Evolutionary conservation across 768 basidiomycete genomes (phyloP), one percentile per base, ranked within the genome.

Genomic region (Xanthoconium purpureum): DNA sequence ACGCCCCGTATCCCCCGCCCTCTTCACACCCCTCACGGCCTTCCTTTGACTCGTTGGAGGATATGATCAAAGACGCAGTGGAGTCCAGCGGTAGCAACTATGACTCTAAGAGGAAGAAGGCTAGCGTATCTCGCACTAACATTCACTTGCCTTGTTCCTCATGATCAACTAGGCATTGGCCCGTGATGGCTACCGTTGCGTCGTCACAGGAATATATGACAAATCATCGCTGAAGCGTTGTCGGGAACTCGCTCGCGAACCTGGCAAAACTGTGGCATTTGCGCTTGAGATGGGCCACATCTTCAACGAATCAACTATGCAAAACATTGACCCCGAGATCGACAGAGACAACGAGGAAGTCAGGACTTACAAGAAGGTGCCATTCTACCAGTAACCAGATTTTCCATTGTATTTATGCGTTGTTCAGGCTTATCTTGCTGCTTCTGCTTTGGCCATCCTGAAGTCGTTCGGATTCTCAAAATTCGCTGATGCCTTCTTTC

Each of bases 41-140:
- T 49, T 30, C 47, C 39, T 55, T 55, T 12, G 33, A 42, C 4
- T 29, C 28, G 3, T 20, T 50, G 29, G 42, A 49, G 18, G 54
- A 55, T 32, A 44, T 55, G 54, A 55, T 20, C 8, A 44, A 37
- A 29, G 28, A 38, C 37, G 5, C 48, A 2, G 3, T 39, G 36
- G 28, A 38, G 9, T 10, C 28, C 48, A 17, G 36, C 17, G 17
- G 36, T 24, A 24, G n/a, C 8, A 14, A 17, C 9, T 38, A n/a
- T 7, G 12, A 15, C 5, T 10, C 36, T 49, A 38, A 24, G 2
- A 28, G 47, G 24, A 38, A 38, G 24, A 24, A 37, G 20, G 47
- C 37, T 20, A 3, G 36, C n/a, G 3, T 37, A 36, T 11, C 15
- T 37, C 7, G 5, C 35, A 15, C 24, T 8, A 28, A 29, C 4